phyloP scores from a whole-genome alignment of 331 rosid species.

The Pyracantha coccinea region DNA sequence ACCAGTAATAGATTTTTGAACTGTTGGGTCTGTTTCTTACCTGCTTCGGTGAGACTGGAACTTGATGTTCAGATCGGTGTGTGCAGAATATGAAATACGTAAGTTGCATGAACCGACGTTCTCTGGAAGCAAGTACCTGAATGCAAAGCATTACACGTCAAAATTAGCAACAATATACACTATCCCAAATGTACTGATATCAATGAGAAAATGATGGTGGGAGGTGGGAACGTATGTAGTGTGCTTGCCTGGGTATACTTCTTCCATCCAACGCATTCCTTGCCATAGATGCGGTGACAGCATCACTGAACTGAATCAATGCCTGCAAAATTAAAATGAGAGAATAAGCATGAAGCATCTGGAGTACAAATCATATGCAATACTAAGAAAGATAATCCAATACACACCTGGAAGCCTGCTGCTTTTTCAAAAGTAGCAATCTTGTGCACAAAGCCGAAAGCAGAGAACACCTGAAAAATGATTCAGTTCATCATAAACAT shows the following conservation, averaged over 20 bases:
- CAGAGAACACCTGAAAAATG: constrained; percentile 61
- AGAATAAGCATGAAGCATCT: not conserved
- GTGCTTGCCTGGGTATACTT: constrained; percentile 69
- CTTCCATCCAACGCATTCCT: constrained; percentile 73
- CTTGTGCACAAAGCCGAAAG: constrained; percentile 84
- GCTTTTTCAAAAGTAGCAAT: constrained; percentile 90
- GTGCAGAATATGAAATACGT: constrained; percentile 90
- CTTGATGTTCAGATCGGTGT: constrained; percentile 76
- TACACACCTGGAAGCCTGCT: constrained; percentile 75
- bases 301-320: constrained; percentile 65
- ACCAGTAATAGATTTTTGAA: constrained; percentile 6
- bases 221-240: constrained; percentile 1
- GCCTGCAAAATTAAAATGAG: constrained; percentile 40
- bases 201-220: not conserved
- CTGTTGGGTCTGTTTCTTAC: constrained; percentile 21
- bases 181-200: constrained; percentile 2
- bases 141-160: constrained; percentile 11
- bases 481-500: constrained; percentile 2
- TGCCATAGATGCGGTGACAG: constrained; percentile 66
- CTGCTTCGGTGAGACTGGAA: constrained; percentile 91
- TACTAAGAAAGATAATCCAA: constrained; percentile 3
- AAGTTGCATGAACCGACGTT: constrained; percentile 61
- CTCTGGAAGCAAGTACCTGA: constrained; percentile 77
- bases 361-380: not conserved
- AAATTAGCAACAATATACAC: constrained; percentile 8